phyloP scores from a whole-genome alignment of 257 asterid species.

The Scutellaria barbata region DNA sequence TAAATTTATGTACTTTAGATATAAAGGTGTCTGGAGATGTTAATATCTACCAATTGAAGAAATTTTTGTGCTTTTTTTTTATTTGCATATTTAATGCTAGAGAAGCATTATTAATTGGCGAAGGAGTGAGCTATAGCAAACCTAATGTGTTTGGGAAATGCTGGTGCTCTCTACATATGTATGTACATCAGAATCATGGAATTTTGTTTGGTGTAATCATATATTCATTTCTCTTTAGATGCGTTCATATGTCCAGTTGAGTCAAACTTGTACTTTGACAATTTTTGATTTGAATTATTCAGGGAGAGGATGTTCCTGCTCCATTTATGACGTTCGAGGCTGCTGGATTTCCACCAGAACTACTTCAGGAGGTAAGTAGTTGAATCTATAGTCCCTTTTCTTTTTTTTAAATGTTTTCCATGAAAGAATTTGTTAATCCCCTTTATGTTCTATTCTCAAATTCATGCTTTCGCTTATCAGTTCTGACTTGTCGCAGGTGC shows the following conservation, averaged over 20 bases:
- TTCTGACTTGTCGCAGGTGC: slow-evolving; percentile 99
- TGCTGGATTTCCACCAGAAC: slow-evolving; percentile 90
- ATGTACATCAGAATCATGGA: neutral
- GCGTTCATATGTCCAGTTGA: slow-evolving; percentile 11
- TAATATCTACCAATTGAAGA: slow-evolving; percentile 3
- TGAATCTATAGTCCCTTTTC: slow-evolving; percentile 27
- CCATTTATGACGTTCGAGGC: slow-evolving; percentile 95
- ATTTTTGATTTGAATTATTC: slow-evolving; percentile 34
- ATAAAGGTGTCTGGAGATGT: neutral
- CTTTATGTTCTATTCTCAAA: slow-evolving; percentile 39
- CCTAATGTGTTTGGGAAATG: neutral
- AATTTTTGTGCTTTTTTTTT: neutral
- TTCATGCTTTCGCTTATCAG: slow-evolving; percentile 64
- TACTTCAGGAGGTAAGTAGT: slow-evolving; percentile 83
- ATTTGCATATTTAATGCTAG: slow-evolving; percentile 1
- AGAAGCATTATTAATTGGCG: neutral
- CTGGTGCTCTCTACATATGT: slow-evolving; percentile 1
- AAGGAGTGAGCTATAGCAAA: slow-evolving; percentile 1
- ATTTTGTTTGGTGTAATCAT: slow-evolving; percentile 18
- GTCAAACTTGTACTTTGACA: slow-evolving; percentile 34
- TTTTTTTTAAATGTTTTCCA: neutral
- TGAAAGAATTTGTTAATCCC: slow-evolving; percentile 26
- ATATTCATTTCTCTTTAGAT: slow-evolving; percentile 14
- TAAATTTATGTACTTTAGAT: slow-evolving; percentile 1
- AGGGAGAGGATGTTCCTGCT: slow-evolving; percentile 94